Evolutionary conservation across 805 yeast species (phyloP).

Genomic region (Cyberlindnera maclurae): DNA sequence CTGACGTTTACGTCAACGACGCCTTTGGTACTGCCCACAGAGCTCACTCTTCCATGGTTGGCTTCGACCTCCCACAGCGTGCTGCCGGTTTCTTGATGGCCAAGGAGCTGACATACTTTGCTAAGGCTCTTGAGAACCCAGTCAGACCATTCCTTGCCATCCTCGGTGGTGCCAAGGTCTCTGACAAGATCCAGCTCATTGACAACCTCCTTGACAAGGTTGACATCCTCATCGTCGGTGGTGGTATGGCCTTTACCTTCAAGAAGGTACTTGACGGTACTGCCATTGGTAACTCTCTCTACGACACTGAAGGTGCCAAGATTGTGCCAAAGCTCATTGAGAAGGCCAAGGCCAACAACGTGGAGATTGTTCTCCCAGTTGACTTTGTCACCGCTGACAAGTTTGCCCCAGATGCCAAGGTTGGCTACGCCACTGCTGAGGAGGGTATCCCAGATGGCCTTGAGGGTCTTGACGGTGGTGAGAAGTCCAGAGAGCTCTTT

Average conservation of each 20-base stretch:
- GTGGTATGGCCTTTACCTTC: slow-evolving; percentile 99
- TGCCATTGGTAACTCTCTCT: slow-evolving; percentile 87
- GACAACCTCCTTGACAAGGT: slow-evolving; percentile 97
- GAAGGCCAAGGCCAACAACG: slow-evolving; percentile 95
- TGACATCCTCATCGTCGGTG: slow-evolving; percentile 90
- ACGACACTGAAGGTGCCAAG: slow-evolving; percentile 91
- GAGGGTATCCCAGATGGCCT: slow-evolving; percentile 92
- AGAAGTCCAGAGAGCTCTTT: slow-evolving; percentile 75
- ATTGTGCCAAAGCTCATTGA: slow-evolving; percentile 86
- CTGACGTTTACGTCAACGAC: slow-evolving; percentile 96
- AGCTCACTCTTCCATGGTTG: slow-evolving; percentile 99
- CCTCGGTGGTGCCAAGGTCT: slow-evolving; percentile 98
- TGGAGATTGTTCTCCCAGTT: slow-evolving; percentile 87
- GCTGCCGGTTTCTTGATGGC: slow-evolving; percentile 99
- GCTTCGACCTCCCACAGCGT: slow-evolving; percentile 89
- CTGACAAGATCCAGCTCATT: slow-evolving; percentile 97
- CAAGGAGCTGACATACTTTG: slow-evolving; percentile 95
- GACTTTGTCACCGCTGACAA: slow-evolving; percentile 95
- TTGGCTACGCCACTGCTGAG: slow-evolving; percentile 76
- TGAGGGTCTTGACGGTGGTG: slow-evolving; percentile 96
- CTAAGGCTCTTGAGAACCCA: slow-evolving; percentile 98
- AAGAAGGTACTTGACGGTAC: slow-evolving; percentile 84
- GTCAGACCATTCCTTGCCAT: slow-evolving; percentile 97
- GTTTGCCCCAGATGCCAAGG: slow-evolving; percentile 86
- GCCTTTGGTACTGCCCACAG: slow-evolving; percentile 99